Percentiles rank a stretch among this genome's conserved stretches.
Conservation (phyloP, 345 rosid species). For the Brassica nigra region DNA sequence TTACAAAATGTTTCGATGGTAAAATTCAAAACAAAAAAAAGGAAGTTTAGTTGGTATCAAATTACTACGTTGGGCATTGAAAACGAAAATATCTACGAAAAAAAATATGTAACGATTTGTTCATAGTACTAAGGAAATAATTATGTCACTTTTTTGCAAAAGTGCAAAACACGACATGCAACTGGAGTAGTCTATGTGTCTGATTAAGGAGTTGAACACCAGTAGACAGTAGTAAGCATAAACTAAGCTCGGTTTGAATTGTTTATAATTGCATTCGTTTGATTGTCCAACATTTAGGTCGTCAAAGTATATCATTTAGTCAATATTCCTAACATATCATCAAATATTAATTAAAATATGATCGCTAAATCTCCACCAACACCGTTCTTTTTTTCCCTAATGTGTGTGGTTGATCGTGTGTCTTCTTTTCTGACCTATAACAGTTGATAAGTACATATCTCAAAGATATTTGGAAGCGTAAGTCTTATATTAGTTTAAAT, state of each 20-base stretch:
- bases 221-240: background rate
- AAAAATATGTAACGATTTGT: background rate
- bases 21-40: no score
- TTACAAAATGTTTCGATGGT: no score
- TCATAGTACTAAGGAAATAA: background rate
- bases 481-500: conserved; percentile 1
- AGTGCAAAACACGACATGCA: background rate
- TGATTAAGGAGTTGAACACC: background rate
- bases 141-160: background rate
- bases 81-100: background rate
- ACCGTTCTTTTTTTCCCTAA: background rate
- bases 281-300: background rate
- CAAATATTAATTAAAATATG: background rate
- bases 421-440: background rate
- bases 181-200: background rate
- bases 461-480: conserved; percentile 15
- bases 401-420: conserved; percentile 15
- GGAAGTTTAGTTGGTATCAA: background rate
- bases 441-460: conserved; percentile 23
- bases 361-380: conserved; percentile 17
- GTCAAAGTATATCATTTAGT: conserved; percentile 9
- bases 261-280: background rate
- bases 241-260: background rate
- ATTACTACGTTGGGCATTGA: background rate
- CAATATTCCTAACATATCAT: conserved; percentile 19